Base-by-base conservation (phyloP, 1,284 basidiomycete genomes). In the Pholiota adiposa region DNA sequence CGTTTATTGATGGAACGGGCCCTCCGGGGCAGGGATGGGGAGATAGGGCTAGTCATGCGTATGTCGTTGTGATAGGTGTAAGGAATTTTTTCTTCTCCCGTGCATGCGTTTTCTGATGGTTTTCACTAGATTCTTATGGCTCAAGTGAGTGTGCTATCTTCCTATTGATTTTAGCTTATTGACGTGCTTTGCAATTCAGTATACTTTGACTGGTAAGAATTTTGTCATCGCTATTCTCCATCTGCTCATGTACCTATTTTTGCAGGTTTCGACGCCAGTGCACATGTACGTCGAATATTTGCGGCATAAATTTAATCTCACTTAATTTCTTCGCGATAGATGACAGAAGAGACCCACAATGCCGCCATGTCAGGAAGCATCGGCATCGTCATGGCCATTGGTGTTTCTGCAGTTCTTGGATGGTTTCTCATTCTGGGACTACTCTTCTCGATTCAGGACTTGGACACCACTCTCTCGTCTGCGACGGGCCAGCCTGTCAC, bases 281-380 rank as follows among this genome's bases (percentile, higher is more conserved):
- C 87, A 33, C 86, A 89, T 72, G 86, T 87, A 62, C 63, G 83
- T 73, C 21, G 5, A 19, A 44, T 53, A 29, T 2, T 54, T 44
- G 34, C 54, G 8, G 6, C 11, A 9, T 44, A 40, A 14, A 44
- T 18, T 29, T 50, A 36, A 33, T 38, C 51, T 12, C 19, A 9
- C 38, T 36, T 16, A 29, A 19, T 31, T 5, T 23, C 51, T 34
- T 50, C 23, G 55, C 25, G 9, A 9, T 67, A 90, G 85, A 88
- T 92, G 88, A 87, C 88, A 0, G 90, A 92, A 73, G 90, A 93
- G 72, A 93, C 90, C 0, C 83, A 77, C 51, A 89, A 92, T 68
- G 89, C 90, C 14, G 86, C 87, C 6, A 83, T 86, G 81, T 79
- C 86, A 11, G 88, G 87, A 0, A 79, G 83, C 25, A 79, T 87